phyloP scores from a whole-genome alignment of 1,284 basidiomycete species.

The Fistulinella cinereoalba region DNA sequence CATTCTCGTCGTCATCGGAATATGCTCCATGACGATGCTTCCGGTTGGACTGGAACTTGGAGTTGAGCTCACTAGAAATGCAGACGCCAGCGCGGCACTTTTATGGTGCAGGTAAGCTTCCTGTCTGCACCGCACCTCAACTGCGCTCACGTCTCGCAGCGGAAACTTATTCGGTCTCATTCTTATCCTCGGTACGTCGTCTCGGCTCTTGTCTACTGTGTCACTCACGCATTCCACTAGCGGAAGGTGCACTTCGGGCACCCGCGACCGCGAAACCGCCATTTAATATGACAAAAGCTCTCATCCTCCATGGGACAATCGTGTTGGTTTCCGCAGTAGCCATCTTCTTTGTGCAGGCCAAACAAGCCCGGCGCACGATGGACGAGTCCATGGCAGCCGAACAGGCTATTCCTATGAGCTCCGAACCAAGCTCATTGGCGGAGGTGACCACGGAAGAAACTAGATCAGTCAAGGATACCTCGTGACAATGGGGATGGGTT shows the following conservation, averaged over 20 bases:
- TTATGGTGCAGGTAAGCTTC: constrained; percentile 64
- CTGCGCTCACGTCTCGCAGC: constrained; percentile 33
- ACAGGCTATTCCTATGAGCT: neutral
- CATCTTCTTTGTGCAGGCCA: constrained; percentile 52
- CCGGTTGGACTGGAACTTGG: constrained; percentile 73
- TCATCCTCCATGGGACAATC: constrained; percentile 60
- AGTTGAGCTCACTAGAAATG: constrained; percentile 73
- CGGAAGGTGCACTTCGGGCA: constrained; percentile 62
- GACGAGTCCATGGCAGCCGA: constrained; percentile 45
- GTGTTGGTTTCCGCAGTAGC: constrained; percentile 38
- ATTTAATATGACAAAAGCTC: constrained; percentile 60
- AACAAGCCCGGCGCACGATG: constrained; percentile 55
- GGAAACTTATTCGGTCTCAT: constrained; percentile 62
- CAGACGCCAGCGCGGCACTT: constrained; percentile 70
- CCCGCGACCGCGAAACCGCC: constrained; percentile 58
- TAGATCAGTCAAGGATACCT: neutral
- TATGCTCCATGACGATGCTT: constrained; percentile 61
- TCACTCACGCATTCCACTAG: constrained; percentile 33
- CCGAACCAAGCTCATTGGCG: neutral
- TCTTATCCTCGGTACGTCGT: constrained; percentile 59
- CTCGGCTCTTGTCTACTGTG: neutral
- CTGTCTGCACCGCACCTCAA: neutral
- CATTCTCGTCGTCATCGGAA: constrained; percentile 65
- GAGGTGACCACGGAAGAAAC: neutral
- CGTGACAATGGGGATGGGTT: neutral